Evolutionary conservation across 1,284 basidiomycete species (phyloP).

Genomic region (Cryptococcus depauperatus): DNA sequence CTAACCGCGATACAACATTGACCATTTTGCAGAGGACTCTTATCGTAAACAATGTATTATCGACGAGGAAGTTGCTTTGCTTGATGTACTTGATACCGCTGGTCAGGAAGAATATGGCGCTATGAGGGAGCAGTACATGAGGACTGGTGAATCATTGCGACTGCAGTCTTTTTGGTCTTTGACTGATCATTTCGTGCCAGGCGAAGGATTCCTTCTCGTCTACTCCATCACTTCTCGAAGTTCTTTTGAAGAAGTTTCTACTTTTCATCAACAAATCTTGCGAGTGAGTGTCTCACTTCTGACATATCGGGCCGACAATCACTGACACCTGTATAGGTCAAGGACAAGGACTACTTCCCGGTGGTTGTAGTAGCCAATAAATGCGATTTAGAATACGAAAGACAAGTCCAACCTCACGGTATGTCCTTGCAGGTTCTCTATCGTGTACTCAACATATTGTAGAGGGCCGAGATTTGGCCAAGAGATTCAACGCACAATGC

Average conservation of each 20-base stretch:
- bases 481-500: conserved; percentile 93
- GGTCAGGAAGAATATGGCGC: conserved; percentile 95
- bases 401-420: conserved; percentile 96
- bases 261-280: conserved; percentile 96
- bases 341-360: conserved; percentile 96
- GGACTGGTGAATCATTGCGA: conserved; percentile 48
- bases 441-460: conserved; percentile 4
- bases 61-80: conserved; percentile 92
- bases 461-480: conserved; percentile 97
- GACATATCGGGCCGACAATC: not conserved
- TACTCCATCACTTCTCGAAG: conserved; percentile 98
- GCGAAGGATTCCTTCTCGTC: conserved; percentile 96
- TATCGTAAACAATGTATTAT: conserved; percentile 95
- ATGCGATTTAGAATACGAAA: conserved; percentile 95
- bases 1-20: conserved; percentile 1
- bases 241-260: conserved; percentile 95
- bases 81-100: conserved; percentile 97
- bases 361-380: conserved; percentile 99
- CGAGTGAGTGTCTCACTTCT: conserved; percentile 47
- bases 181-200: conserved; percentile 52
- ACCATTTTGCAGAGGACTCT: conserved; percentile 56
- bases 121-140: conserved; percentile 47
- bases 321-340: conserved; percentile 48
- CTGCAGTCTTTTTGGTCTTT: conserved; percentile 18
- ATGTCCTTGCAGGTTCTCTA: conserved; percentile 6